Percentiles rank a stretch among this genome's conserved stretches.
Evolutionary conservation across 352 stramenopile species (phyloP).

Genomic region (Pythium sukuiense): DNA sequence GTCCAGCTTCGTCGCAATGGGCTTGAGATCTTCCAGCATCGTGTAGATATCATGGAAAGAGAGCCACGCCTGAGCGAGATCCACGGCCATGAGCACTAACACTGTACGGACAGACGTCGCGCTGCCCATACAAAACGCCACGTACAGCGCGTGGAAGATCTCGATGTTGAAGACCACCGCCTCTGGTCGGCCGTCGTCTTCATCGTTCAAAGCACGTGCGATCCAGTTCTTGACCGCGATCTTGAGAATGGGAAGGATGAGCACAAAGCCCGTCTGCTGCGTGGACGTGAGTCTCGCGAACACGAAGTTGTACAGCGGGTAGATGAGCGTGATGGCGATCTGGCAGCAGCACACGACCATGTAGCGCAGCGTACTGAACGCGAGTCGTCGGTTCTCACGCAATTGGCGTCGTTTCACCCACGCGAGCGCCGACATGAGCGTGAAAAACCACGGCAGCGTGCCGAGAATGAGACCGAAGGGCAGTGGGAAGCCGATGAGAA

Average conservation of each 20-base stretch:
- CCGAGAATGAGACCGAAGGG: conserved; percentile 13
- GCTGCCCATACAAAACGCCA: conserved; percentile 42
- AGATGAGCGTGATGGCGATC: conserved; percentile 29
- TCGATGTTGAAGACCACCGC: conserved; percentile 53
- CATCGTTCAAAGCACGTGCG: conserved; percentile 13
- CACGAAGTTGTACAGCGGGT: conserved; percentile 42
- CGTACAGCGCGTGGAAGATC: conserved; percentile 50
- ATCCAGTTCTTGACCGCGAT: conserved; percentile 45
- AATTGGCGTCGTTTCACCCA: conserved; percentile 1
- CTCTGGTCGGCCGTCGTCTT: conserved; percentile 40
- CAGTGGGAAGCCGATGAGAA: conserved; percentile 18
- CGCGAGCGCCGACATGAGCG: conserved; percentile 1
- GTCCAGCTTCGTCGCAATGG: conserved; percentile 13
- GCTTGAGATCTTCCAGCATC: neutral
- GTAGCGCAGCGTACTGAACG: conserved; percentile 10
- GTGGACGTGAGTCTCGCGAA: conserved; percentile 28
- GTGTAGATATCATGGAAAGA: conserved; percentile 30
- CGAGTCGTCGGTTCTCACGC: neutral
- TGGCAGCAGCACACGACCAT: conserved; percentile 15
- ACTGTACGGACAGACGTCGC: conserved; percentile 30
- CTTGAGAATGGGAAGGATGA: conserved; percentile 45
- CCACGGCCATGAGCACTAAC: conserved; percentile 30
- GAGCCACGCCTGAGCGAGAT: conserved; percentile 34
- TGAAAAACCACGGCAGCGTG: conserved; percentile 18
- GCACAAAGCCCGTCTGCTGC: conserved; percentile 33